Evolutionary conservation across 208 protist species (phyloP), one percentile per base, ranked within the genome.

Genomic region (Lotmaria passim): DNA sequence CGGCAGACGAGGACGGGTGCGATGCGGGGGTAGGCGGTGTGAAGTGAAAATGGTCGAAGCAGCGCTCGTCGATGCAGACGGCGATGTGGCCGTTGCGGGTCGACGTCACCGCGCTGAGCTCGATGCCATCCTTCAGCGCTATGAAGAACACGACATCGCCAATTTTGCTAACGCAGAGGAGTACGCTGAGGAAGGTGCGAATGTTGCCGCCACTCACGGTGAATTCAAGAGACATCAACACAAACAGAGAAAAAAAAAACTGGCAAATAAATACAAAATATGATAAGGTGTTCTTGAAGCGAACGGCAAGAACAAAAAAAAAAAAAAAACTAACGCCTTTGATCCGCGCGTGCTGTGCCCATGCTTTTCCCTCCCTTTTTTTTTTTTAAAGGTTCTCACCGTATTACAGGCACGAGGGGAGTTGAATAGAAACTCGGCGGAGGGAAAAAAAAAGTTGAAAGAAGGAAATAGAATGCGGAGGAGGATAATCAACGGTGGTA

Each of bases 111-210:
- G 72, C 69, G 46, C 69, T 78, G 24, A 92, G 28, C 33, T 81
- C 75, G 50, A 92, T 73, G 39, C 73, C 63, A 48, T 75, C 68
- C 19, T 59, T 44, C 14, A 65, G 46, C 7, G 79, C 80, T 19
- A 85, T 63, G 60, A 92, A 62, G 50, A 63, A 80, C 2, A 92
- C 56, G 8, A 33, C 71, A 6, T 83, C 78, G 17, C 79, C 77
- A 11, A 84, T 61, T 17, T 78, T 81, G 30, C 59, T 68, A 6
- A 79, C 76, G n/a, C 73, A 78, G 14, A 52, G 55, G 30, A 91
- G 51, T 1, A 82, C 52, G 28, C 66, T 73, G 57, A 91, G 58
- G 48, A 91, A 78, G 5, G 79, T 38, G 17, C 86, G 83, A 6
- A 87, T 26, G 41, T 73, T 81, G 2, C 43, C 34, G 11, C 73